These are phyloP conservation scores for Mrakia blollopis DNA, from an alignment of 768 basidiomycete genomes.

Conservation along the genomic window DNA sequence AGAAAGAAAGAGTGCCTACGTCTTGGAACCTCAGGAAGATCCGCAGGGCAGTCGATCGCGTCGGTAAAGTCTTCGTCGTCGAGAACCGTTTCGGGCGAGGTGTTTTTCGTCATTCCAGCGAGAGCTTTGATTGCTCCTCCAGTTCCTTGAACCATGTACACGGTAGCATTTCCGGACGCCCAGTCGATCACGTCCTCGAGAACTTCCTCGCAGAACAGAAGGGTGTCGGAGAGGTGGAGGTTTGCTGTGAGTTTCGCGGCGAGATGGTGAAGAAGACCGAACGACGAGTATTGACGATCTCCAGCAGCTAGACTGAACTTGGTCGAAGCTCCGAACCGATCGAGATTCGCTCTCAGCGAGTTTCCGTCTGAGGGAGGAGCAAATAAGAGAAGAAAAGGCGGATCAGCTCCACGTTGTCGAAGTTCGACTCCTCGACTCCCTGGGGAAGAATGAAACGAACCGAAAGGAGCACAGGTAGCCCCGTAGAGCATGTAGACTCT, in stretches of 20 bases:
- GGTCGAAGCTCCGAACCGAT: conserved; percentile 53
- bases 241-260: conserved; percentile 12
- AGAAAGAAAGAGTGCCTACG: background rate
- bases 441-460: too few species aligned
- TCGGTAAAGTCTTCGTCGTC: conserved; percentile 61
- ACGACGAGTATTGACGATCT: conserved; percentile 58
- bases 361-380: too few species aligned
- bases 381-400: too few species aligned
- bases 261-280: conserved; percentile 56
- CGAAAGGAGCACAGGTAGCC: conserved; percentile 56
- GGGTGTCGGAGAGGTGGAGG: conserved; percentile 16
- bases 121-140: conserved; percentile 55
- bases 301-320: background rate
- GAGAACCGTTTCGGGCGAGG: conserved; percentile 54
- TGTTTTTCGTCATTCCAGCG: conserved; percentile 56
- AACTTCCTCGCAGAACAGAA: conserved; percentile 31
- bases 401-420: too few species aligned
- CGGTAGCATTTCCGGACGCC: conserved; percentile 54
- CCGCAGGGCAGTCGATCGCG: conserved; percentile 40
- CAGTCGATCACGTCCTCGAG: conserved; percentile 40
- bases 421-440: too few species aligned
- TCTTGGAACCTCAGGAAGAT: background rate
- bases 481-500: conserved; percentile 11
- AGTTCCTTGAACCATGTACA: conserved; percentile 7
- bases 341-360: conserved; percentile 60